Percentiles rank a stretch among this genome's conserved stretches.
These are phyloP conservation scores for Plasmodium fragile DNA, from an alignment of 169 alveolate species.

Conservation along the genomic window DNA sequence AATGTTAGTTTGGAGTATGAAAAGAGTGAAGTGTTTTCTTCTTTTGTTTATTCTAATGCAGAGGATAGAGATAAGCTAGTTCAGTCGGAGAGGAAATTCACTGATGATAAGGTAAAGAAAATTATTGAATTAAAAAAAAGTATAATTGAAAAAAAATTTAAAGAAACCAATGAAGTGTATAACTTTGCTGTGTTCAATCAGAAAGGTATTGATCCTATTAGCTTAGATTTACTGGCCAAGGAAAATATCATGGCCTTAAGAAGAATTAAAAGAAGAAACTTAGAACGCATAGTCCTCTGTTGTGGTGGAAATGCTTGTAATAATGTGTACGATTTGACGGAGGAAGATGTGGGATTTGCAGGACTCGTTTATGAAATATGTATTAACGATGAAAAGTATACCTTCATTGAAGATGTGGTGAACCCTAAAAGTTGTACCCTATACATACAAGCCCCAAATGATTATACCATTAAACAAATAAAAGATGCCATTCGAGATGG, in stretches of 20 bases:
- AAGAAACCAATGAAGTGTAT: conserved; percentile 81
- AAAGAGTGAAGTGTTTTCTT: conserved; percentile 97
- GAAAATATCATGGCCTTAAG: conserved; percentile 98
- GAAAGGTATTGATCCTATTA: conserved; percentile 99
- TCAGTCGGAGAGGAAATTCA: conserved; percentile 96
- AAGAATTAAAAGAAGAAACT: conserved; percentile 97
- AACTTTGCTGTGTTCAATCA: conserved; percentile 97
- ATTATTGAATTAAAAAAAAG: conserved; percentile 95
- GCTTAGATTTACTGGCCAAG: conserved; percentile 98
- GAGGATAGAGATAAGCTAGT: conserved; percentile 98
- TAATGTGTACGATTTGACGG: conserved; percentile 96
- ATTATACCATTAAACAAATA: conserved; percentile 95
- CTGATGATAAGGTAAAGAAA: conserved; percentile 97
- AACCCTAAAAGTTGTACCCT: conserved; percentile 97
- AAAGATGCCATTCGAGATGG: conserved; percentile 99
- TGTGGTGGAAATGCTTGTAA: conserved; percentile 99
- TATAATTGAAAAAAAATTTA: conserved; percentile 88
- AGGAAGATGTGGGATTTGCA: conserved; percentile 97
- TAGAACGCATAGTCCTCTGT: conserved; percentile 97
- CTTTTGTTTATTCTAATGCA: conserved; percentile 97
- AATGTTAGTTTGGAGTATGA: conserved; percentile 99
- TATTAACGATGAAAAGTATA: conserved; percentile 98
- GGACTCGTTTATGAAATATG: conserved; percentile 95
- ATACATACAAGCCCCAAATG: conserved; percentile 98
- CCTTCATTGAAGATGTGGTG: conserved; percentile 97